These are phyloP conservation scores for Botrytis elliptica DNA, from an alignment of 2,329 filamentous ascomycete species.

Conservation along the genomic window DNA sequence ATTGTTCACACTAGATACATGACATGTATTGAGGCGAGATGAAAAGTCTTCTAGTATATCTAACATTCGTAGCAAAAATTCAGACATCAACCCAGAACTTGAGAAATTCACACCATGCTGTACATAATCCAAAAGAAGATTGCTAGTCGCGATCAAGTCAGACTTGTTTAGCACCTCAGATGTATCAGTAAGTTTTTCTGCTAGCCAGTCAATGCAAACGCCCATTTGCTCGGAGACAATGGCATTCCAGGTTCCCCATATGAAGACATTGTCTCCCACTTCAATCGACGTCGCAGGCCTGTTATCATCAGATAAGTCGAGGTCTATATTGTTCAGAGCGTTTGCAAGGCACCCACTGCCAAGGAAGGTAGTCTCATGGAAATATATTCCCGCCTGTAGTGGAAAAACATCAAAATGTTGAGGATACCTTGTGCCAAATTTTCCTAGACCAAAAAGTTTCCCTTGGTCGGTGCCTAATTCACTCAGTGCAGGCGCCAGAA, in stretches of 20 bases:
- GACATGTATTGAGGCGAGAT: slow-evolving; percentile 24
- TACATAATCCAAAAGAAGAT: slow-evolving; percentile 36
- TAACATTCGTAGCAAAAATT: slow-evolving; percentile 36
- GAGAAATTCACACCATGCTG: slow-evolving; percentile 32
- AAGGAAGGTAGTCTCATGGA: slow-evolving; percentile 59
- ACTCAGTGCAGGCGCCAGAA: slow-evolving; percentile 28
- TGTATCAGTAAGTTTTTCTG: slow-evolving; percentile 43
- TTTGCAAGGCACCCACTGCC: slow-evolving; percentile 52
- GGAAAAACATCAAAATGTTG: slow-evolving; percentile 63
- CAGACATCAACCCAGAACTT: slow-evolving; percentile 19
- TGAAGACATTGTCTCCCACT: slow-evolving; percentile 50
- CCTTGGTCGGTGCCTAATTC: slow-evolving; percentile 29
- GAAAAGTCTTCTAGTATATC: slow-evolving; percentile 35
- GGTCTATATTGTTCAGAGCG: slow-evolving; percentile 34
- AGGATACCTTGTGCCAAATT: slow-evolving; percentile 60
- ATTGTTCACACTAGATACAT: not conserved
- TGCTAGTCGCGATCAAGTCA: slow-evolving; percentile 24
- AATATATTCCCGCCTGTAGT: slow-evolving; percentile 54
- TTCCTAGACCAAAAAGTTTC: slow-evolving; percentile 55
- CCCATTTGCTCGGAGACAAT: slow-evolving; percentile 61
- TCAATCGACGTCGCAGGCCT: slow-evolving; percentile 44
- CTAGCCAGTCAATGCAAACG: slow-evolving; percentile 58
- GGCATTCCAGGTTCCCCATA: slow-evolving; percentile 58
- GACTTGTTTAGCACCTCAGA: not conserved
- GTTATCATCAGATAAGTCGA: slow-evolving; percentile 24